A percentile compares a stretch with the other conserved stretches of the same genome.
Conservation (phyloP, 345 rosid genomes). For the Brassica carinata region DNA sequence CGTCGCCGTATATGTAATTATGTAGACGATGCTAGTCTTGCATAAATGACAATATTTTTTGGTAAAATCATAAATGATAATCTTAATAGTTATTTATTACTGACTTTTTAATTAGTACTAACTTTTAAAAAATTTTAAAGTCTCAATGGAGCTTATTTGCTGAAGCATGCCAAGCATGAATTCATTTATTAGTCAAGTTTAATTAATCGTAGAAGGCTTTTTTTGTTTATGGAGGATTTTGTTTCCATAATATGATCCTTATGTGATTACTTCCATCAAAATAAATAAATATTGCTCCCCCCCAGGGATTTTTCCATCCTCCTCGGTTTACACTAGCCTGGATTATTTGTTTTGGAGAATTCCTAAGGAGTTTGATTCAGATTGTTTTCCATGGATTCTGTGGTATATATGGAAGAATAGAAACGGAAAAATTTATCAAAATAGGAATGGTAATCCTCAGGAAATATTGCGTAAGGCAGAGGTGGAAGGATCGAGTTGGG, state of each 20-base stretch:
- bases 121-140: neutral
- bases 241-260: conserved; percentile 3
- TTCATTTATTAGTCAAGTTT: neutral
- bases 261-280: neutral
- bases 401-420: too few relatives aligned
- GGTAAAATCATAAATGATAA: neutral
- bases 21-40: neutral
- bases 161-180: conserved; percentile 21
- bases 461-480: too few relatives aligned
- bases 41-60: neutral
- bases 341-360: too few relatives aligned
- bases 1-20: neutral
- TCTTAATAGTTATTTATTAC: neutral
- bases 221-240: neutral
- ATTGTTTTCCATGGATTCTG: too few relatives aligned
- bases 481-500: too few relatives aligned
- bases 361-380: too few relatives aligned
- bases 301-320: too few relatives aligned
- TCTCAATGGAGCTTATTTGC: conserved; percentile 15
- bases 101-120: conserved; percentile 15
- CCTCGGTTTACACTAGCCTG: too few relatives aligned
- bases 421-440: too few relatives aligned
- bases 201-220: neutral
- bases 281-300: too few relatives aligned
- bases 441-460: too few relatives aligned